Evolutionary conservation across 1,284 basidiomycete species (phyloP), one percentile per base, ranked within the genome.

Genomic region (Lentinula novae-zelandiae): DNA sequence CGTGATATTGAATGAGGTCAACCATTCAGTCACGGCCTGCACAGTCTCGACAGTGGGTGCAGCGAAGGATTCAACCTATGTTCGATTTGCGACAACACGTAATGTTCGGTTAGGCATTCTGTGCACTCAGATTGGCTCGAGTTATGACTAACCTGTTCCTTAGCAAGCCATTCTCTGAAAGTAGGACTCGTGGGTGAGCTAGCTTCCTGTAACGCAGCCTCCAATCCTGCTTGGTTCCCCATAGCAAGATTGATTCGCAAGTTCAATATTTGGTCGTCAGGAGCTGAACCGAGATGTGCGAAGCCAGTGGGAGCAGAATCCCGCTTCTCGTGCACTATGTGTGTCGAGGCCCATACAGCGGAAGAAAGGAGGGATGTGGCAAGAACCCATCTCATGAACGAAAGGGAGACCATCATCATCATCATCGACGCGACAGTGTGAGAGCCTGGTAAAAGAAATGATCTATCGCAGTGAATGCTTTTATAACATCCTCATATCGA

Each of bases 151-250:
- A 82, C 80, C 53, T 82, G 71, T 33, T 78, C 75, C 56, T 75
- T 75, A 27, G 76, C 75, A 13, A 83, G 72, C 65, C 81, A 79
- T 52, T 75, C 70, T 36, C 82, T 80, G 64, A 82, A 83, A 71
- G 70, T 73, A 38, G 67, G 58, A 63, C 76, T 76, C 15, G 17
- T 38, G 12, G 59, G 57, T 66, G 49, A 74, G 36, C 64, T 65
- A 17, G 62, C 44, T 10, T 63, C 59, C 34, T 51, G 52, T 33
- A 67, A 57, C 12, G 57, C 63, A 22, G 63, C 50, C 57, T 63
- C 54, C 50, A 65, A 46, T 38, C 64, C 65, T 10, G 61, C 59
- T 15, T 61, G 58, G 36, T 67, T 59, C 10, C 62, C 65, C 31
- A 62, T 44, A 15, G 60, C 22, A n/a, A 67, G 56, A 33, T 52